phyloP scores from a whole-genome alignment of 1,284 basidiomycete genomes.

The Bjerkandera adusta region DNA sequence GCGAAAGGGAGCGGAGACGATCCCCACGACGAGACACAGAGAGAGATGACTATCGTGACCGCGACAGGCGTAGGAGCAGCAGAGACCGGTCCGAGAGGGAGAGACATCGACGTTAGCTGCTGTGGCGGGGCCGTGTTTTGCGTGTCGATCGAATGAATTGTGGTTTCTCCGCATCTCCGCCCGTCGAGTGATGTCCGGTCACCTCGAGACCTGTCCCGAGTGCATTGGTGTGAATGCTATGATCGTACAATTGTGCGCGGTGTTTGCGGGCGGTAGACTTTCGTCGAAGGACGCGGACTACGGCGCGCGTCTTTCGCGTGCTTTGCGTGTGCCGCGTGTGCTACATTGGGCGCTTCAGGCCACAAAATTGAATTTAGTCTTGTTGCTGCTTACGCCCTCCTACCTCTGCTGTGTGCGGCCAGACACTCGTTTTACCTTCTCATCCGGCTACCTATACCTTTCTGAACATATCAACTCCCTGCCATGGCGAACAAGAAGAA shows the following conservation, averaged over 20 bases:
- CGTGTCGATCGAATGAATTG: too few relatives aligned
- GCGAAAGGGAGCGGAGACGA: constrained; percentile 16
- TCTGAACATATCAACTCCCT: background rate
- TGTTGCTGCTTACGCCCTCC: background rate
- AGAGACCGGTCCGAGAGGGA: constrained; percentile 18
- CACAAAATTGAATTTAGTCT: background rate
- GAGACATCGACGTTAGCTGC: background rate
- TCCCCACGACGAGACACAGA: constrained; percentile 15
- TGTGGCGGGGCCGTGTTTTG: too few relatives aligned
- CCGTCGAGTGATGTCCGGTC: too few relatives aligned
- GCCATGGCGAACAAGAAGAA: constrained; percentile 30
- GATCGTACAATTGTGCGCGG: too few relatives aligned
- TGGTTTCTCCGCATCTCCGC: too few relatives aligned
- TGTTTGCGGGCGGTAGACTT: too few relatives aligned
- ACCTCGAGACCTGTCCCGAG: too few relatives aligned
- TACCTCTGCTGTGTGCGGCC: background rate
- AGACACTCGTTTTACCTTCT: background rate
- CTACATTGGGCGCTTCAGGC: background rate
- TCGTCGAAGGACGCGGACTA: too few relatives aligned
- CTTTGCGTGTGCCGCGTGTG: too few relatives aligned
- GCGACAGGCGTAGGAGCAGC: constrained; percentile 26
- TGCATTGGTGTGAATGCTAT: too few relatives aligned
- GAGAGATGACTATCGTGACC: constrained; percentile 19
- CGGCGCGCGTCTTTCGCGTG: too few relatives aligned
- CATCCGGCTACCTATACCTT: background rate